Evolutionary conservation across 2,329 filamentous ascomycete species (phyloP), one percentile per base, ranked within the genome.

Genomic region (Ascocoryne sarcoides): DNA sequence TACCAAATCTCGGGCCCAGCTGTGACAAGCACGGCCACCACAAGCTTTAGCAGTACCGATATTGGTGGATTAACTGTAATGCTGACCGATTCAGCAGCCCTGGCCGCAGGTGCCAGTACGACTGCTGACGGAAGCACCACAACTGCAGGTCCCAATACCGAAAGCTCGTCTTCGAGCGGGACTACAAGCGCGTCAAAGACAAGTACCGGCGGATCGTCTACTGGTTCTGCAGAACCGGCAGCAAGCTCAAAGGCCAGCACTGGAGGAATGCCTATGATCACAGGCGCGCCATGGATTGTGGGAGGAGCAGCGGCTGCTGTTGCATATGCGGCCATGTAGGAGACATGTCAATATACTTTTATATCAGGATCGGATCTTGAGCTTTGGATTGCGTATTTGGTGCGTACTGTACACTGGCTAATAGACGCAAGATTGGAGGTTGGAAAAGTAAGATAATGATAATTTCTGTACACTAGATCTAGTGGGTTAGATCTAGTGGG

Each of bases 261-360:
- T 26, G 48, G 26, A 21, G 52, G 45, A n/a, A 43, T 50, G 32
- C 41, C 53, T 3, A 50, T 52, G 51, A 43, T 50, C 18, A 56
- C 52, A 37, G 49, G 48, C 4, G 53, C 51, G 34, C 50, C 50
- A 28, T 53, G 51, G 50, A 30, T 47, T 32, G 7, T 54, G 21
- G 50, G 50, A 20, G 51, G 49, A 35, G 48, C 48, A 2, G 53
- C 50, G 4, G 51, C 43, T 5, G 53, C 15, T 65, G 50, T 48
- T 28, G 53, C 44, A n/a, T 42, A 47, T 31, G 49, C 47, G 19
- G 52, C 45, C 3, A 37, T 53, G 42, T 52, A 40, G 40, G n/a
- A n/a, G n/a, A n/a, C n/a, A n/a, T n/a, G n/a, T n/a, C n/a, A n/a
- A n/a, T n/a, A n/a, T n/a, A n/a, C n/a, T n/a, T n/a, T n/a, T n/a